Base-by-base conservation (phyloP, 345 rosid species). In the Gossypium ekmanianum region DNA sequence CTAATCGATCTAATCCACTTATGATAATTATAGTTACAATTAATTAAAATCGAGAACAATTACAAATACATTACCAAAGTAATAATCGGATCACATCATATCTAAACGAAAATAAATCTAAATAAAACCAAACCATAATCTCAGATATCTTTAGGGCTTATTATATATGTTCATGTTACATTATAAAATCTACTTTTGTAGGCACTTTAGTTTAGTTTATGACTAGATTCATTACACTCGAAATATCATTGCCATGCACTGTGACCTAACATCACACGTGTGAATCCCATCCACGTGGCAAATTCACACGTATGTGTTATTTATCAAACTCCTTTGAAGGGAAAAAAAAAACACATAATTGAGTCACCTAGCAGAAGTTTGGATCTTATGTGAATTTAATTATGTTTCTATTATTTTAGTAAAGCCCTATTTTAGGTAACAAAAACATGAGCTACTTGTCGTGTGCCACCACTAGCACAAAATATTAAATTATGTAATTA, bases 341-440 rank as follows among this genome's bases (percentile, higher is more conserved):
- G 3, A 34, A 13, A 14, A 1, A 47, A 24, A 27, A 27, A 45
- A 20, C 4, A 47, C 34, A 22, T 4, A 56, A 14, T 58, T 48
- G 18, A 41, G 73, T 52, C 64, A 58, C 13, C 9, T n/a, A 11
- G 66, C 67, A 67, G 24, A 29, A 74, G 81, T 55, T 79, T 76
- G 87, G 87, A 75, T 77, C 82, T 77, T 75, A 79, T 71, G 82
- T 54, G 79, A 80, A 29, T 83, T 83, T 77, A 61, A 76, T 77
- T 74, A 73, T 13, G 58, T 7, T 47, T 11, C 3, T 55, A 17
- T 55, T 55, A 73, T 12, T 22, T 12, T 11, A 20, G 54, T 13
- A 26, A 57, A 26, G 41, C 54, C 70, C 18, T 17, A 29, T 14
- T 45, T 54, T 9, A 16, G 10, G 56, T 51, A 43, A 54, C 2